Conservation (phyloP, 2,329 filamentous ascomycete genomes). For the Tolypocladium nubicola region DNA sequence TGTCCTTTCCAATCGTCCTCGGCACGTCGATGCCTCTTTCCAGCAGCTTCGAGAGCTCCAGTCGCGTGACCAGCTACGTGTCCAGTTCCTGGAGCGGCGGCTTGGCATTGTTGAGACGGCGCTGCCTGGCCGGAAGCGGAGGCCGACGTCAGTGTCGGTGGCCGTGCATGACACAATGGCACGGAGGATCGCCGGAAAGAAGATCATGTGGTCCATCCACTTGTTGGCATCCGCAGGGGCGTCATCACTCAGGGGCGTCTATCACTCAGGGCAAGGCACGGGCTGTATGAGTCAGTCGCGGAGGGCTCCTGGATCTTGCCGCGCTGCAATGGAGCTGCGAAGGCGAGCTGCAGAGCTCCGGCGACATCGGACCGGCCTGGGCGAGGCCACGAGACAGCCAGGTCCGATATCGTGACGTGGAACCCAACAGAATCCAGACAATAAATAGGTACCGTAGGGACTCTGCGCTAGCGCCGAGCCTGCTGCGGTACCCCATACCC, state of each 20-base stretch:
- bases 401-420: neutral
- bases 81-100: neutral
- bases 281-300: neutral
- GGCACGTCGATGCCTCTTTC: neutral
- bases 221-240: neutral
- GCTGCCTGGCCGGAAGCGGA: neutral
- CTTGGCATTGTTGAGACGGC: neutral
- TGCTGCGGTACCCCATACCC: constrained; percentile 11
- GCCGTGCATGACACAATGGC: neutral
- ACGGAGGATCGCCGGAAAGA: neutral
- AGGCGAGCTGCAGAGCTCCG: neutral
- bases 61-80: neutral
- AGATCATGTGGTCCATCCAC: neutral
- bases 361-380: neutral
- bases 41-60: neutral
- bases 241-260: neutral
- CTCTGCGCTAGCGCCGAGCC: neutral
- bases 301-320: neutral
- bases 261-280: neutral
- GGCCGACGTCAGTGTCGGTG: neutral
- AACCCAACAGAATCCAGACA: neutral
- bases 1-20: neutral
- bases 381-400: neutral
- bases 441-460: neutral
- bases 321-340: neutral